These are phyloP conservation scores for Myrica gale DNA, from an alignment of 306 rosid species.

Conservation along the genomic window DNA sequence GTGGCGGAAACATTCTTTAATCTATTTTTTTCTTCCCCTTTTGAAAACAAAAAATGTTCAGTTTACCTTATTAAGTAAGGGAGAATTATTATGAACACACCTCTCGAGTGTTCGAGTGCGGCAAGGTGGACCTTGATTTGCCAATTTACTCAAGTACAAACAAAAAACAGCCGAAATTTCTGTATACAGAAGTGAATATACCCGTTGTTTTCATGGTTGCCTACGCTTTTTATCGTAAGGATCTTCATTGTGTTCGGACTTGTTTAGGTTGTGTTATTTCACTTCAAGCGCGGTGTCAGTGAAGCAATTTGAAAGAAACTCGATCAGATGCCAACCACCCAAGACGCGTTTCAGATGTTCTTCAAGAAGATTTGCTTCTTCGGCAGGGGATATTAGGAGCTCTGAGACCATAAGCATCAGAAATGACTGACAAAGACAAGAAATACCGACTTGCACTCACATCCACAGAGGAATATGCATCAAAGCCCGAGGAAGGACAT, in stretches of 20 bases:
- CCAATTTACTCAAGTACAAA: too few relatives aligned
- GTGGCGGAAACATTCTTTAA: not conserved
- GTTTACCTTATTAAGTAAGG: too few relatives aligned
- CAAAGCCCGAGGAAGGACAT: not conserved
- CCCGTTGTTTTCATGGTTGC: not conserved
- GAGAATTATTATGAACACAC: too few relatives aligned
- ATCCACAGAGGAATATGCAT: not conserved
- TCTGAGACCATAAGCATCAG: not conserved
- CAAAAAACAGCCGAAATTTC: not conserved
- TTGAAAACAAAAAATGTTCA: too few relatives aligned
- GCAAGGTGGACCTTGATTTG: too few relatives aligned
- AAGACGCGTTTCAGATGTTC: not conserved
- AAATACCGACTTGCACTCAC: not conserved
- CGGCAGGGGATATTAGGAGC: not conserved
- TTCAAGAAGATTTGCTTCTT: not conserved
- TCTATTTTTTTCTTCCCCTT: not conserved
- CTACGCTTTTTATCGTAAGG: not conserved
- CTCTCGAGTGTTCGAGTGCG: too few relatives aligned
- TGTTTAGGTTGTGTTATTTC: conserved; percentile 14
- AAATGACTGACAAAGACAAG: not conserved
- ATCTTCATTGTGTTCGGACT: not conserved
- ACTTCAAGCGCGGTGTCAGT: not conserved
- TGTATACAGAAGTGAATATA: not conserved
- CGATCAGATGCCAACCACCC: not conserved
- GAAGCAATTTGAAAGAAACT: not conserved